Evolutionary conservation across 192 early-diverging fungal genomes (phyloP).

Genomic region (Rhizophagus sp.): DNA sequence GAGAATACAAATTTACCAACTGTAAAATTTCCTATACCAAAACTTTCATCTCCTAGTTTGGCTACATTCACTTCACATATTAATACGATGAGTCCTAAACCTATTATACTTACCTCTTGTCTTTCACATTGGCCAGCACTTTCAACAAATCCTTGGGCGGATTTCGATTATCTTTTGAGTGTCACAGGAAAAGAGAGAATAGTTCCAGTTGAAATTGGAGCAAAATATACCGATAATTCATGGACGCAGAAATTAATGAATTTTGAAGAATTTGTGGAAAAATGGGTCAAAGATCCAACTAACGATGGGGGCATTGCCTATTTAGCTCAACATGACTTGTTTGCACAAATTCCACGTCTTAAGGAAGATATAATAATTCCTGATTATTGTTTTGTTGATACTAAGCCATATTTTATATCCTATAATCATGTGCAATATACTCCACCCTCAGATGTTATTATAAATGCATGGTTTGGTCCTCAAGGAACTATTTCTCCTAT

Average conservation of each 20-base stretch:
- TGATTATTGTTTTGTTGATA: constrained; percentile 72
- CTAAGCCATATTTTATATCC: constrained; percentile 15
- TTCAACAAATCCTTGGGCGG: constrained; percentile 56
- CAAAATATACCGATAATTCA: constrained; percentile 69
- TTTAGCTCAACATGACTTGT: constrained; percentile 86
- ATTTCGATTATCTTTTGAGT: constrained; percentile 59
- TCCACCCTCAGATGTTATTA: constrained; percentile 48
- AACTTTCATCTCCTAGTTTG: constrained; percentile 39
- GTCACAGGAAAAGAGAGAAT: constrained; percentile 63
- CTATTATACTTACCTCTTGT: constrained; percentile 55
- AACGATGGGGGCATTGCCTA: constrained; percentile 49
- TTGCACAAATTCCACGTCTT: constrained; percentile 72
- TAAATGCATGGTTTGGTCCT: constrained; percentile 86
- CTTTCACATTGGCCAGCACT: constrained; percentile 73
- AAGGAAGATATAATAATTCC: constrained; percentile 70
- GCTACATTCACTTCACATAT: constrained; percentile 42
- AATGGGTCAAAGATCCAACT: constrained; percentile 28
- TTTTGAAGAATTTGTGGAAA: constrained; percentile 69
- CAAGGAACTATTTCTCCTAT: constrained; percentile 78
- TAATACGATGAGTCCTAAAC: constrained; percentile 32
- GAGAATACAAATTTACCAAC: constrained; percentile 8
- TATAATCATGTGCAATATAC: constrained; percentile 5
- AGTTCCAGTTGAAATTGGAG: constrained; percentile 84
- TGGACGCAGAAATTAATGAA: constrained; percentile 78
- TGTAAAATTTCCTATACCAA: constrained; percentile 34